Evolutionary conservation across 2,329 filamentous ascomycete species (phyloP), one percentile per base, ranked within the genome.

Genomic region (Lachnellula occidentalis): DNA sequence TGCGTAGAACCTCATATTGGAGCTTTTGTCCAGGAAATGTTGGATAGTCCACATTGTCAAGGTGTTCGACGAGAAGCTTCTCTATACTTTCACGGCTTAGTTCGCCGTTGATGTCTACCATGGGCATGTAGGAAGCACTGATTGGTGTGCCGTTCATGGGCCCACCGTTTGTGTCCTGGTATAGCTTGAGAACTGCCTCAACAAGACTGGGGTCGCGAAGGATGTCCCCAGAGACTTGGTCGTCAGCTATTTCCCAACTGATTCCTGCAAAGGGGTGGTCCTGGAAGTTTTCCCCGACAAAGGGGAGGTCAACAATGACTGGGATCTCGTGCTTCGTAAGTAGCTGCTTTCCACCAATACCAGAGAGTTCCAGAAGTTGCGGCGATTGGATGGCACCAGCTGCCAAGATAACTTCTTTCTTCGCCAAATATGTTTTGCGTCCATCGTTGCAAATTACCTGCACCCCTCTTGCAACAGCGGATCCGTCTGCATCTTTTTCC

Each of bases 241-340:
- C 66, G 22, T 71, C 67, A 19, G 58, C 60, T 9, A 71, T 69
- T 11, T 72, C 69, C 52, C 74, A 70, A 57, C 49, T 48, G 6
- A 49, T 21, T 9, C 45, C 39, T 1, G 48, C 48, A 8, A 61
- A 50, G 4, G 50, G 37, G 31, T 66, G 64, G 34, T 85, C 80
- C 62, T 79, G 73, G 2, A 85, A 70, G 68, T 85, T 83, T 37
- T 72, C 75, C 39, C 83, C 84, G 12, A 88, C 82, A 50, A 81
- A 82, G 0, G 81, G 81, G 2, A 82, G 72, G 61, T 86, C 74
- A 3, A 71, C 68, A 34, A 83, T 61, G 5, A 82, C 71, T 1
- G 72, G 67, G 55, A 85, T 83, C 34, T 70, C 66, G 61, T 77
- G 58, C 34, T 60, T 55, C 17, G 61, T 21, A 5, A 76, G 69